Evolutionary conservation across 345 rosid genomes (phyloP).

Genomic region (Passiflora organensis): DNA sequence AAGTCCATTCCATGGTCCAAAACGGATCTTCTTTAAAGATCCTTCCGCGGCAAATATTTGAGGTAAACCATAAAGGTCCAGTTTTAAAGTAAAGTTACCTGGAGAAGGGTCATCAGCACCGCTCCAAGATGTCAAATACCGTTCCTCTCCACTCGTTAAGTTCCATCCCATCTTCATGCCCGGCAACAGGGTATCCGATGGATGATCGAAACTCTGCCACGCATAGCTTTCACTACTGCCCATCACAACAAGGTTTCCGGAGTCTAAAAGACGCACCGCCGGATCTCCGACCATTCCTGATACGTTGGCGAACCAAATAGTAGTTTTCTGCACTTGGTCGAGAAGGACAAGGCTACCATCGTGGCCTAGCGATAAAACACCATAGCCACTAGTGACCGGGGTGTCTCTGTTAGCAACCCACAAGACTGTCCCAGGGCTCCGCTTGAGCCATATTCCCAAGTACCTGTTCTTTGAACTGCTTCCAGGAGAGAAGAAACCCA

Average conservation of each 20-base stretch:
- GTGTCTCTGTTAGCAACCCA: constrained; percentile 13
- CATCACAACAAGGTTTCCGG: constrained; percentile 3
- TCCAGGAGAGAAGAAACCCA: neutral
- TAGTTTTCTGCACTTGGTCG: neutral
- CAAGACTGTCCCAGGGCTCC: neutral
- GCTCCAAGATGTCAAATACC: constrained; percentile 1
- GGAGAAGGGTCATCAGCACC: constrained; percentile 4
- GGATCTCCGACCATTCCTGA: neutral
- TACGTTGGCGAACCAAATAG: neutral
- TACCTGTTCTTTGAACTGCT: constrained; percentile 6
- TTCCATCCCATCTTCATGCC: constrained; percentile 11
- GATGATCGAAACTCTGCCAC: constrained; percentile 14
- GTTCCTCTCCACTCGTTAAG: neutral
- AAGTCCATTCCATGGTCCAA: constrained; percentile 7
- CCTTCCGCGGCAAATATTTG: neutral
- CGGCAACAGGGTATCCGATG: neutral
- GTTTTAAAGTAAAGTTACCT: neutral
- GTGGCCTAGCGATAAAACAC: neutral
- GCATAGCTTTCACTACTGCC: neutral
- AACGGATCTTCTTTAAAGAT: neutral
- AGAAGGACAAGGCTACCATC: constrained; percentile 7
- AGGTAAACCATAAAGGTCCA: neutral
- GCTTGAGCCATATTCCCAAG: constrained; percentile 8
- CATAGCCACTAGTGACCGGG: neutral
- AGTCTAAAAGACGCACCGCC: constrained; percentile 8